Evolutionary conservation across 23 red algal species (phyloP).

Genomic region (Pyropia haitanensis): DNA sequence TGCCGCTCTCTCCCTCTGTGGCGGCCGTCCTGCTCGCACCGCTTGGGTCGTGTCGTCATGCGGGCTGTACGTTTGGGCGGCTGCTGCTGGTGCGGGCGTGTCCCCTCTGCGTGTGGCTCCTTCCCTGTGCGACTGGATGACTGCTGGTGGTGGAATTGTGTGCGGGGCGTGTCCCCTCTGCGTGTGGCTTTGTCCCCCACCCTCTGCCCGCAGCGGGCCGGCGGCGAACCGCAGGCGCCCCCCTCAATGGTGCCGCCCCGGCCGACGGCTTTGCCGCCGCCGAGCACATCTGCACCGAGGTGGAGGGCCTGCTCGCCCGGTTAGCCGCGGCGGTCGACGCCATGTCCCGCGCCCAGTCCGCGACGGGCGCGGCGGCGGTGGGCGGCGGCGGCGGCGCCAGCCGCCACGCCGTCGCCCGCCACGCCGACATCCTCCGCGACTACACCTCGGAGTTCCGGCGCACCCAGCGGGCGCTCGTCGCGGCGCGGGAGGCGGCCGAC

Average conservation of each 20-base stretch:
- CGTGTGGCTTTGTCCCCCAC: background rate
- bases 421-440: constrained; percentile 80
- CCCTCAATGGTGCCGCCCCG: background rate
- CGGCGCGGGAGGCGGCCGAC: constrained; percentile 19
- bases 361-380: background rate
- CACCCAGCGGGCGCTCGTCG: constrained; percentile 6
- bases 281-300: constrained; percentile 45
- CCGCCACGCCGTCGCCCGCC: constrained; percentile 48
- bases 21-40: no score
- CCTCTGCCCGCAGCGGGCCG: constrained; percentile 31
- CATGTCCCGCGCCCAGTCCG: constrained; percentile 18
- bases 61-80: no score
- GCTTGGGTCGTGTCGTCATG: no score
- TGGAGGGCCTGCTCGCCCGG: constrained; percentile 54
- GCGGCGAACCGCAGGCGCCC: constrained; percentile 36
- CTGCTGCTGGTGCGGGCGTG: background rate
- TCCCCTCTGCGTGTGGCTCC: background rate
- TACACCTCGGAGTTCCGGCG: constrained; percentile 81
- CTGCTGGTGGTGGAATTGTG: background rate
- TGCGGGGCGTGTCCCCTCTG: background rate
- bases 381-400: constrained; percentile 4
- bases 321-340: constrained; percentile 38
- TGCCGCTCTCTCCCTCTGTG: no score
- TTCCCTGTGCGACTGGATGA: background rate
- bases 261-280: constrained; percentile 1